A percentile compares a stretch with the other conserved stretches of the same genome.
Conservation (phyloP, 1,139 yeast species). For the Kodamaea ohmeri region DNA sequence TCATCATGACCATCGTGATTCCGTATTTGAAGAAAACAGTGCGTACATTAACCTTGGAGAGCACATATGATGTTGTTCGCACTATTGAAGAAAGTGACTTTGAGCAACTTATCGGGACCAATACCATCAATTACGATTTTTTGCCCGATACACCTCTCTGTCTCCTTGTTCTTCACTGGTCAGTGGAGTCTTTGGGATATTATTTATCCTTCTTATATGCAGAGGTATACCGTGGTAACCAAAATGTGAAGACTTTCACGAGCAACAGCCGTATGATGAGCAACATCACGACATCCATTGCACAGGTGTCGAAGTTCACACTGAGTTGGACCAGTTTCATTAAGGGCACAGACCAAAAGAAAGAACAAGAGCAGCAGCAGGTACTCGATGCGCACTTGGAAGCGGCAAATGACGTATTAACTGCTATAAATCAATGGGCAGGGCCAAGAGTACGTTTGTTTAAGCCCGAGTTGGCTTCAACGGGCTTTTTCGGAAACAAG, state of each 20-base stretch:
- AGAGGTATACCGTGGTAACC: conserved; percentile 51
- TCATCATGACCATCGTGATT: conserved; percentile 43
- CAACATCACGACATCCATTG: conserved; percentile 40
- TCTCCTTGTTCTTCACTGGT: conserved; percentile 60
- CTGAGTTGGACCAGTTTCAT: conserved; percentile 38
- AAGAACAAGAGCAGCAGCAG: conserved; percentile 7
- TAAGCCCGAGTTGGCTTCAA: conserved; percentile 45
- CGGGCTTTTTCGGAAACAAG: conserved; percentile 18
- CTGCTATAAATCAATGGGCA: conserved; percentile 54
- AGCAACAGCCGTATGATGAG: conserved; percentile 31
- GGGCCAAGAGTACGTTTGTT: conserved; percentile 63
- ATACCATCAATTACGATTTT: conserved; percentile 32
- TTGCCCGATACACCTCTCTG: conserved; percentile 42
- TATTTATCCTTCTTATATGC: conserved; percentile 69
- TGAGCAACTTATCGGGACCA: conserved; percentile 18
- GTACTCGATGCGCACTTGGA: conserved; percentile 3
- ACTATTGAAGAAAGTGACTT: conserved; percentile 38
- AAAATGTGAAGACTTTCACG: conserved; percentile 21
- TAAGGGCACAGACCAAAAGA: conserved; percentile 15
- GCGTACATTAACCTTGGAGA: conserved; percentile 30
- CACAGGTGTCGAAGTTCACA: conserved; percentile 45
- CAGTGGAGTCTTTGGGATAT: conserved; percentile 69
- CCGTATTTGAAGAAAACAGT: conserved; percentile 37
- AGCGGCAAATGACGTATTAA: conserved; percentile 13
- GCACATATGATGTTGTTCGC: conserved; percentile 36